A percentile compares a stretch with the other conserved stretches of the same genome.
Evolutionary conservation across 306 rosid genomes (phyloP).

Genomic region (Ceratonia siliqua): DNA sequence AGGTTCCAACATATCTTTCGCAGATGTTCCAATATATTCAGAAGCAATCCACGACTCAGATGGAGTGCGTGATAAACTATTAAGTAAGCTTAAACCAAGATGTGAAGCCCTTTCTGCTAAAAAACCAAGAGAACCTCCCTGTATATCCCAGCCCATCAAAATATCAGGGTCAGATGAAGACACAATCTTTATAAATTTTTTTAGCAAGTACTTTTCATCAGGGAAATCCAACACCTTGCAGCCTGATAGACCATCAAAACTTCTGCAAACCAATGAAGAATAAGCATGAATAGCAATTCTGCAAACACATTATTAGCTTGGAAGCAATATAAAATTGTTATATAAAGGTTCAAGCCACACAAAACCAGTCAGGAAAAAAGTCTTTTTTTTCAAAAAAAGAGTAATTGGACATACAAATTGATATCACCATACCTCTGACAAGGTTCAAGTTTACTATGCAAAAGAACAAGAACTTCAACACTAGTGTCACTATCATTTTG

Average conservation of each 20-base stretch:
- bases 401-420: neutral
- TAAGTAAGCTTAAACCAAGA: constrained; percentile 75
- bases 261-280: constrained; percentile 54
- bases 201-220: constrained; percentile 65
- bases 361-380: constrained; percentile 16
- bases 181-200: constrained; percentile 66
- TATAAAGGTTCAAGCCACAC: constrained; percentile 18
- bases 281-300: constrained; percentile 29
- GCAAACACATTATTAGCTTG: constrained; percentile 13
- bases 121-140: constrained; percentile 91
- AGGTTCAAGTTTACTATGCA: constrained; percentile 48
- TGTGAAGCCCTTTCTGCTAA: constrained; percentile 87
- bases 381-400: too few relatives aligned
- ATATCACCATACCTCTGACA: constrained; percentile 61
- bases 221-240: constrained; percentile 61
- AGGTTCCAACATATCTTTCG: constrained; percentile 45
- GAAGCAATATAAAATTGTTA: constrained; percentile 21
- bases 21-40: constrained; percentile 46
- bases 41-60: constrained; percentile 53
- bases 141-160: constrained; percentile 94
- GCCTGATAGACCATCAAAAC: constrained; percentile 62
- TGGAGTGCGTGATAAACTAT: constrained; percentile 80
- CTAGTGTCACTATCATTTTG: constrained; percentile 62
- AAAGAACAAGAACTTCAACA: constrained; percentile 67
- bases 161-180: constrained; percentile 77